phyloP scores from a whole-genome alignment of 352 stramenopile genomes.

The Pilasporangium apinafurcum region DNA sequence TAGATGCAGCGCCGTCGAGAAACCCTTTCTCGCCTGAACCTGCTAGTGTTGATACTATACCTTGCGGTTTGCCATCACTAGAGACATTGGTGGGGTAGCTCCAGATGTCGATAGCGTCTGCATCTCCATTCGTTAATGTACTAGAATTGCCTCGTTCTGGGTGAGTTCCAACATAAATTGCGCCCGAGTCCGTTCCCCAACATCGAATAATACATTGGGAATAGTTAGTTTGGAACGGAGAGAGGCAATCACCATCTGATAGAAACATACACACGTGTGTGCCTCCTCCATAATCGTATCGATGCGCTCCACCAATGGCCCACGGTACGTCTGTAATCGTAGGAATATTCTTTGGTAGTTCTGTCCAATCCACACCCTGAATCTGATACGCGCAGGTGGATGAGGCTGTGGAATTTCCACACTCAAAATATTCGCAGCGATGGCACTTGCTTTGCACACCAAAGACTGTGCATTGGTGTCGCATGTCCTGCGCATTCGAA shows the following conservation, averaged over 20 bases:
- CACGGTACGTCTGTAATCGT: constrained; percentile 91
- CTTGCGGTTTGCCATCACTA: constrained; percentile 71
- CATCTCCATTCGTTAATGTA: constrained; percentile 17
- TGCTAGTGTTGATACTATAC: constrained; percentile 86
- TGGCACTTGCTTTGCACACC: constrained; percentile 94
- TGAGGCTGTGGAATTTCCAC: constrained; percentile 20
- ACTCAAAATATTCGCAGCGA: constrained; percentile 87
- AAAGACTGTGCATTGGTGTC: constrained; percentile 84
- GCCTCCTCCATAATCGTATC: constrained; percentile 89
- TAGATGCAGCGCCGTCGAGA: constrained; percentile 45
- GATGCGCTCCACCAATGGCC: constrained; percentile 82
- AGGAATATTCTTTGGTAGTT: constrained; percentile 85
- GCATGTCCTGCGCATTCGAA: constrained; percentile 87
- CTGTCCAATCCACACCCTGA: constrained; percentile 81
- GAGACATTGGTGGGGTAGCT: constrained; percentile 32
- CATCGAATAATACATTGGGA: constrained; percentile 85
- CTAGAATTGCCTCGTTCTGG: constrained; percentile 23
- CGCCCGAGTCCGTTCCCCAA: constrained; percentile 76
- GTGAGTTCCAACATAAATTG: constrained; percentile 18
- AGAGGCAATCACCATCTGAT: constrained; percentile 76
- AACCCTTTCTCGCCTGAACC: constrained; percentile 77
- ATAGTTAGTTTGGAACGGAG: constrained; percentile 80
- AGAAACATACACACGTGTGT: constrained; percentile 90
- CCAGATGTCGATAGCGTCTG: constrained; percentile 63
- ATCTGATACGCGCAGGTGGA: constrained; percentile 87